A percentile compares a stretch with the other conserved stretches of the same genome.
These are phyloP conservation scores for Russula olivacea DNA, from an alignment of 768 basidiomycete genomes.

Conservation along the genomic window DNA sequence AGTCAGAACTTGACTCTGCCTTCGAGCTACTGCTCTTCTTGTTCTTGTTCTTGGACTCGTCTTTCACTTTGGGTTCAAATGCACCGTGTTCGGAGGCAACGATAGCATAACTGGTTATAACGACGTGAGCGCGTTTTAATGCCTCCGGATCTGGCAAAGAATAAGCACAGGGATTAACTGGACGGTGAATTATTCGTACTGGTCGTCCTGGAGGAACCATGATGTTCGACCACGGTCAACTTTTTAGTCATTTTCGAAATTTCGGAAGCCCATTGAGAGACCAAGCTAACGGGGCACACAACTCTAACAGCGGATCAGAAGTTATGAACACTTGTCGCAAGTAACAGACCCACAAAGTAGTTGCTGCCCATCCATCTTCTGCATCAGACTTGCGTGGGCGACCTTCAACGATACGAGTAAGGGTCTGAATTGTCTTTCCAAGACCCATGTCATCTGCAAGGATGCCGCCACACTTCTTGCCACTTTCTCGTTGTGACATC, in stretches of 20 bases:
- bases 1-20: constrained; percentile 29
- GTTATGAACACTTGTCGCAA: neutral
- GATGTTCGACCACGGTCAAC: constrained; percentile 74
- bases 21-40: constrained; percentile 35
- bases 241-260: constrained; percentile 62
- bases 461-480: constrained; percentile 79
- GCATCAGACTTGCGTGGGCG: constrained; percentile 63
- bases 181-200: constrained; percentile 38
- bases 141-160: constrained; percentile 44
- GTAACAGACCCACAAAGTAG: constrained; percentile 54
- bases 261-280: constrained; percentile 89
- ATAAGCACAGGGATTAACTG: neutral
- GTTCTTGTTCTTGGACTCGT: constrained; percentile 46
- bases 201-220: constrained; percentile 67
- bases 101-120: constrained; percentile 84
- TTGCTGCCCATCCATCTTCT: constrained; percentile 62
- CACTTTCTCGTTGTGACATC: constrained; percentile 81
- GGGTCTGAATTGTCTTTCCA: constrained; percentile 88
- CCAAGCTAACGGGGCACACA: constrained; percentile 79
- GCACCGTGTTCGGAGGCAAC: constrained; percentile 71
- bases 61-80: constrained; percentile 45
- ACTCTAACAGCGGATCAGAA: constrained; percentile 45
- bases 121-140: constrained; percentile 56
- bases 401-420: constrained; percentile 82
- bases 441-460: constrained; percentile 89